Percentiles rank a stretch among this genome's conserved stretches.
Conservation (phyloP, 345 rosid genomes). For the Geranium rotundifolium region DNA sequence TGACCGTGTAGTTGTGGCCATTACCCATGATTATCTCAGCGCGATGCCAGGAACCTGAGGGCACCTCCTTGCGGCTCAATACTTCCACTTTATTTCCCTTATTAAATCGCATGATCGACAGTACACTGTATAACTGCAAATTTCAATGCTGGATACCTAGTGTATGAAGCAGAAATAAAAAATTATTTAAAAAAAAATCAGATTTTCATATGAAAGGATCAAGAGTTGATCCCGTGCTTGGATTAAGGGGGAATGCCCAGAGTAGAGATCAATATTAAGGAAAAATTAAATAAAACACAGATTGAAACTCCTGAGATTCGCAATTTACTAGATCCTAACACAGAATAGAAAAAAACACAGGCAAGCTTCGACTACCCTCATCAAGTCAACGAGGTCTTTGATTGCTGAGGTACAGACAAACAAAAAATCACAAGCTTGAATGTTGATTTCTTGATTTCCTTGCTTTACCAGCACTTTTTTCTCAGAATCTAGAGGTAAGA, state of each 20-base stretch:
- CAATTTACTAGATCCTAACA: background rate
- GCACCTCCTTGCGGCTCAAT: constrained; percentile 39
- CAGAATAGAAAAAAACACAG: background rate
- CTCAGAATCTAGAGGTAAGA: background rate
- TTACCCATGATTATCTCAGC: constrained; percentile 60
- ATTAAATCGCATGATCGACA: constrained; percentile 43
- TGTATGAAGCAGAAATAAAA: background rate
- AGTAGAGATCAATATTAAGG: background rate
- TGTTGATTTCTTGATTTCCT: background rate
- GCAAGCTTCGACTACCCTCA: background rate
- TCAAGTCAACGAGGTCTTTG: background rate
- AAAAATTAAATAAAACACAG: too few species aligned
- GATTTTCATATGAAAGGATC: background rate
- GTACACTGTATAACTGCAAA: constrained; percentile 9
- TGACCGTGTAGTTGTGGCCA: constrained; percentile 50
- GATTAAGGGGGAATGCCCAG: background rate
- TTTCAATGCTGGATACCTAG: background rate
- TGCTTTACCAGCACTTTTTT: background rate
- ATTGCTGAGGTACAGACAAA: background rate
- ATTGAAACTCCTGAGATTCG: background rate
- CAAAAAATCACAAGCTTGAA: background rate
- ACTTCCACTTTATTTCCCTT: constrained; percentile 67
- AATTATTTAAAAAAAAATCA: constrained; percentile 7
- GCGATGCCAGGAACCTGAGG: constrained; percentile 62
- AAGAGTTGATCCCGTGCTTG: background rate